Base-by-base conservation (phyloP, 176 grass and related monocot genomes). In the Hsuehochloa calcarea region DNA sequence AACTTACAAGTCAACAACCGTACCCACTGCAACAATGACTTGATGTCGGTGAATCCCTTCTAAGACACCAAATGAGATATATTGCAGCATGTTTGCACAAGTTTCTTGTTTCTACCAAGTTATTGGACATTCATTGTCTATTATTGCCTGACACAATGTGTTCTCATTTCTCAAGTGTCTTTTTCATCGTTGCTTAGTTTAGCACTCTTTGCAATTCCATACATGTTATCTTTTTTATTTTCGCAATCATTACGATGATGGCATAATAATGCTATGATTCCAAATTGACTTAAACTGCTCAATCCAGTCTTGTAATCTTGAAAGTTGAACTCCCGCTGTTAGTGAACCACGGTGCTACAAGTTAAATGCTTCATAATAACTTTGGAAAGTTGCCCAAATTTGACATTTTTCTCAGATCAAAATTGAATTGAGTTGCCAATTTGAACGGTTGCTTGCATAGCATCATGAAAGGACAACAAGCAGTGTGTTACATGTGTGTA, bases 1-100 rank as follows among this genome's bases (percentile, higher is more conserved):
- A 25, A 40, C 61, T 72, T 87, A 59, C 4, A 25, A 40, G 26
- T 82, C 73, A 79, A 82, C 44, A 81, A 74, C 4, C 8, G 5
- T 65, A 46, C 8, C 8, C 29, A 11, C 50, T 83, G 78, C 20
- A 90, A 82, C 26, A 71, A 40, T 70, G 37, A 61, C 34, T 79
- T 72, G 31, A 12, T 22, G 29, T 76, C 37, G 66, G 78, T 0
- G 19, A 63, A 45, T 13, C 15, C 39, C 14, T 55, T 78, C 8
- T 64, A 65, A 27, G n/a, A 13, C 4, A 5, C 55, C 72, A 86
- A 34, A 39, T 54, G 66, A 70, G 65, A 15, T 66, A 68, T 87
- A 35, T 39, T 39, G 70, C 51, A 75, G 61, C 8, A 76, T 10
- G 5, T 50, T 22, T 73, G 50, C 78, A 72, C 20, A 59, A 65